These are phyloP conservation scores for Microthyrium microscopicum DNA, from an alignment of 2,329 filamentous ascomycete genomes.

Conservation along the genomic window DNA sequence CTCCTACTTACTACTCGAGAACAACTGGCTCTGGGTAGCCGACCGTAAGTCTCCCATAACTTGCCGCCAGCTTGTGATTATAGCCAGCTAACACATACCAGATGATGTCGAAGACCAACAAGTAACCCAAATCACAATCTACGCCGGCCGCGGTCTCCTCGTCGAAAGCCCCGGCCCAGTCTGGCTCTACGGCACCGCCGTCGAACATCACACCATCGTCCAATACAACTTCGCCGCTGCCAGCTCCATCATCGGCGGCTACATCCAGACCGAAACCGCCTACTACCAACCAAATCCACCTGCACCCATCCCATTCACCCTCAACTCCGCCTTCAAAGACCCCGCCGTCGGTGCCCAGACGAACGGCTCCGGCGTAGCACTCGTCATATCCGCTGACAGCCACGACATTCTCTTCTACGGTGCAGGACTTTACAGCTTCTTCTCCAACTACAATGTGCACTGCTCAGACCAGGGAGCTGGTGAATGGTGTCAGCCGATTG, in stretches of 20 bases:
- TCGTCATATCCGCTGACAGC: slow-evolving; percentile 31
- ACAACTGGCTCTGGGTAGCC: slow-evolving; percentile 82
- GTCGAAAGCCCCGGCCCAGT: slow-evolving; percentile 47
- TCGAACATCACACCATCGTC: slow-evolving; percentile 44
- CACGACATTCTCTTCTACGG: slow-evolving; percentile 47
- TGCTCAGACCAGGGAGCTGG: slow-evolving; percentile 5
- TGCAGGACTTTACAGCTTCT: slow-evolving; percentile 66
- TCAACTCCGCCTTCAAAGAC: slow-evolving; percentile 42
- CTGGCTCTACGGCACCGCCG: slow-evolving; percentile 40
- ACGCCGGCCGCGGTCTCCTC: slow-evolving; percentile 67
- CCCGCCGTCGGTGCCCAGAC: slow-evolving; percentile 43
- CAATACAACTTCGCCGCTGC: slow-evolving; percentile 76
- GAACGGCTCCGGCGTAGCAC: slow-evolving; percentile 50
- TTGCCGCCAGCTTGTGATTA: neutral
- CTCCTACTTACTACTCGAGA: slow-evolving; percentile 63
- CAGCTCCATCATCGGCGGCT: slow-evolving; percentile 61
- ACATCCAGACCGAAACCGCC: slow-evolving; percentile 81
- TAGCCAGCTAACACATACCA: neutral
- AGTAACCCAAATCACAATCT: slow-evolving; percentile 63
- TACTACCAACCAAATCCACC: slow-evolving; percentile 63
- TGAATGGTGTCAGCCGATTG: slow-evolving; percentile 46
- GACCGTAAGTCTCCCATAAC: slow-evolving; percentile 38
- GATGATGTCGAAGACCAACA: slow-evolving; percentile 66
- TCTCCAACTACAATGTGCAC: slow-evolving; percentile 36
- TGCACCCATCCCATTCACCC: slow-evolving; percentile 43